A percentile compares a stretch with the other conserved stretches of the same genome.
phyloP scores from a whole-genome alignment of 352 stramenopile genomes.

The Phytophthora ohioensis region DNA sequence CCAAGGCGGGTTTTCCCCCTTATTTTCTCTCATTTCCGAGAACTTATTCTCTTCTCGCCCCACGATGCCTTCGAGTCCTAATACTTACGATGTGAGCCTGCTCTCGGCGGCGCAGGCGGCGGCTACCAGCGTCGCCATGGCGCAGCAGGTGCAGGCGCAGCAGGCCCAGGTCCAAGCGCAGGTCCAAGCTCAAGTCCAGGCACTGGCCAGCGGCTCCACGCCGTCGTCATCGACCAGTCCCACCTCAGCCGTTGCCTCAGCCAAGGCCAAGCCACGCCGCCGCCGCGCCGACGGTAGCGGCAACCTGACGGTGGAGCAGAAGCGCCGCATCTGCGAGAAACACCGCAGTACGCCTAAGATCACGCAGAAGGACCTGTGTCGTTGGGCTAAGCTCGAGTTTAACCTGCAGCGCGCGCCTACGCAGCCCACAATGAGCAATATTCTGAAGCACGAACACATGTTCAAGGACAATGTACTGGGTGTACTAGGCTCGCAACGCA shows the following conservation, averaged over 20 bases:
- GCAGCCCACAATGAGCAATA: constrained; percentile 85
- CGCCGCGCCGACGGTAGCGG: constrained; percentile 70
- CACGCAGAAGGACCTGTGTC: constrained; percentile 89
- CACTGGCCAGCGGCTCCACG: not conserved
- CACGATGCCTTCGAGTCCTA: constrained; percentile 85
- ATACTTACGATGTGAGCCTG: constrained; percentile 61
- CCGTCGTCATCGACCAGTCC: not conserved
- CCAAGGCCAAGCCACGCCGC: constrained; percentile 39
- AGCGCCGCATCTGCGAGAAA: constrained; percentile 90
- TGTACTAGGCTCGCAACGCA: constrained; percentile 78
- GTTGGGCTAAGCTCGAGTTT: constrained; percentile 91
- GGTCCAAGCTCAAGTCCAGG: constrained; percentile 15
- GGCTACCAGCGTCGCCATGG: constrained; percentile 37
- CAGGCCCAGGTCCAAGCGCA: constrained; percentile 35
- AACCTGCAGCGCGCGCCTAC: constrained; percentile 85
- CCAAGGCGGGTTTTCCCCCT: constrained; percentile 14
- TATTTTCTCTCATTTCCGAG: constrained; percentile 42
- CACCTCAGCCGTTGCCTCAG: not conserved
- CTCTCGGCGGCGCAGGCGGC: constrained; percentile 24
- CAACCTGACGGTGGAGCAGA: constrained; percentile 90
- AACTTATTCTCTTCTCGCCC: constrained; percentile 56
- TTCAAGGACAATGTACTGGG: constrained; percentile 89
- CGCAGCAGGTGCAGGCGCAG: constrained; percentile 42
- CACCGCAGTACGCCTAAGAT: constrained; percentile 88
- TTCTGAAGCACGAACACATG: constrained; percentile 89